Evolutionary conservation across 192 early-diverging fungal species (phyloP), one percentile per base, ranked within the genome.

Genomic region (Coemansia sp.): DNA sequence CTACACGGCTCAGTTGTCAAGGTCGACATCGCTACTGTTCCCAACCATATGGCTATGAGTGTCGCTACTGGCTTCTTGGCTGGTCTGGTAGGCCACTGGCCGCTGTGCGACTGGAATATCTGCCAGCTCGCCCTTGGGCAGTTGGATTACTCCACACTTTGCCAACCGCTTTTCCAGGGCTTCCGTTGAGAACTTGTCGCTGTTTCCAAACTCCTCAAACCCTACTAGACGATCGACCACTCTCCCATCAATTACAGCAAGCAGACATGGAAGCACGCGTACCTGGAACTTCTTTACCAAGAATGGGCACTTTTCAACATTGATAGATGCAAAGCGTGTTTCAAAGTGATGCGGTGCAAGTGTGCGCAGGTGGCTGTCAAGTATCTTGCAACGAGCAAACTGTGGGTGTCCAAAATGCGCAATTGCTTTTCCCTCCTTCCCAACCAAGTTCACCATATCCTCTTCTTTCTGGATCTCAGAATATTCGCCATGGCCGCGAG

Each of bases 371-470:
- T 99, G 97, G 73, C 83, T 88, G 72, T 99, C 95, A 70, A 99
- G 89, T 45, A 97, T 93, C 69, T 92, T 88, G 74, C 97, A 99
- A 40, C 95, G 86, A 54, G 93, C 86, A 81, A 99, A 99, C 66
- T 98, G 93, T 53, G 91, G 88, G 68, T 99, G 97, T 37, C 81
- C 91, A 69, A 99, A 99, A 68, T 97, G 95, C 0, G 96, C 91
- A 16, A 88, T 84, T n/a, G 84, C 85, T 53, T 55, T 69, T 37
- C 87, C 88, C 14, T 88, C 85, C 42, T 76, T 74, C 40, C 93
- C 91, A n/a, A 92, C 90, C 40, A 92, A 86, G 44, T 88, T 83
- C 68, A 98, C 86, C 49, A 95, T 81, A 13, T 91, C 91, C 75
- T 95, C 96, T 70, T 98, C 97, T 7, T 84, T 86, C 5, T 67